Base-by-base conservation (phyloP, 2,329 filamentous ascomycete species). In the Sporothrix pallida region DNA sequence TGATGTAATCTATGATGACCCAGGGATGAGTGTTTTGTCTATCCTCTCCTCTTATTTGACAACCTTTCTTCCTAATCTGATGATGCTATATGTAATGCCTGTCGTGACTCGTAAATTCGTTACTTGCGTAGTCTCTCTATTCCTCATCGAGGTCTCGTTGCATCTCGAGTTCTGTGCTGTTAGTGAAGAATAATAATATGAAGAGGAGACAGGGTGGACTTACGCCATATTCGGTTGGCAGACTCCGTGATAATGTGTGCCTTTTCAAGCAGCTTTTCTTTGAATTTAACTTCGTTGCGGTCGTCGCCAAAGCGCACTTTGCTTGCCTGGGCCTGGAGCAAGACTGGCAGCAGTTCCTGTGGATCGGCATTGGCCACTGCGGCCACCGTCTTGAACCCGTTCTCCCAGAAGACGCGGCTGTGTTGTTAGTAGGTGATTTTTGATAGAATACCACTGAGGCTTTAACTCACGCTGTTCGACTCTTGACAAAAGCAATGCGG, bases 401-500 rank as follows among this genome's bases (percentile, higher is more conserved):
- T 93, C 73, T 94, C 92, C 85, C 92, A 92, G 75, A 95, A 91
- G 6, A 93, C 84, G 15, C 88, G 82, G 20, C 81, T 83, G 71
- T 48, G 9, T 48, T 48, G 23, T 71, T 52, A 74, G 73, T 56
- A 62, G 12, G 44, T 48, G 13, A 2, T 3, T 48, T 13, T 48
- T 3, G 15, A 26, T 1, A 26, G 23, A 26, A 26, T 31, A 37
- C 2, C 31, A 5, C 31, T 1, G 31, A 37, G 31, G 5, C 31
- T 5, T 37, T 5, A 5, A 72, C 84, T 71, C 85, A 87, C 79
- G 92, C 92, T 15, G 92, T 94, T 72, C 91, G 88, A 78, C 91
- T 93, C 80, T 95, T 94, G 77, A 95, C 87, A 78, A 91, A 94
- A 0, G 91, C 89, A 56, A 94, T 89, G 79, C 91, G 89, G 1